Evolutionary conservation across 1,139 yeast species (phyloP), one percentile per base, ranked within the genome.

Genomic region (Blastobotrys buckinghamii): DNA sequence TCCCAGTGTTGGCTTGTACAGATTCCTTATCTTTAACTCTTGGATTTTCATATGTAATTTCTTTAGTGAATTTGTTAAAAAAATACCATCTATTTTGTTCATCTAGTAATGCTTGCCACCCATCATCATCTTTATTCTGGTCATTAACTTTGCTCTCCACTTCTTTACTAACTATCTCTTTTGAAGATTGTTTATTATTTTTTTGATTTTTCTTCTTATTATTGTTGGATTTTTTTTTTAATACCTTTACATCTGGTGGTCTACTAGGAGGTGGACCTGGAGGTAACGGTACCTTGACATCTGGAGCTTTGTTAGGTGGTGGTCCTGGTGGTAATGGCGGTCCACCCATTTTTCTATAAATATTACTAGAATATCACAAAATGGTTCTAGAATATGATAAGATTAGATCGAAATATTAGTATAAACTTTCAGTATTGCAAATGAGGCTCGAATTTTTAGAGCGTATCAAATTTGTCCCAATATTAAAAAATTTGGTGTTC

Each of bases 91-190:
- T 52, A 15, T 45, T 44, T 2, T 48, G 34, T n/a, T 52, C 52
- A 35, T 63, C 67, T 49, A 55, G 59, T n/a, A 63, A 36, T 1
- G 67, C 64, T 37, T 59, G 58, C 67, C 67, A 63, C 5, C 63
- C 66, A 47, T 61, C 66, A 20, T 58, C 59, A 7, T 22, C 16
- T 19, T 38, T 46, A 1, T 40, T 44, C n/a, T 22, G 34, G 32
- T 35, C 44, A 17, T 17, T 26, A 26, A 27, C 13, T 41, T 37
- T 10, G 16, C 16, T 4, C 15, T 26, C 12, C 6, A 26, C 20
- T 6, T 37, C 40, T 15, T 16, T 7, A 22, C 7, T 22, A 5
- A 22, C 24, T 22, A 22, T 22, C 7, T 22, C 24, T 22, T 22
- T 22, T n/a, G n/a, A n/a, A n/a, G n/a, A 22, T 22, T 22, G 24